Evolutionary conservation across 2,329 filamentous ascomycete species (phyloP).

Genomic region (Ophiostoma sp.): DNA sequence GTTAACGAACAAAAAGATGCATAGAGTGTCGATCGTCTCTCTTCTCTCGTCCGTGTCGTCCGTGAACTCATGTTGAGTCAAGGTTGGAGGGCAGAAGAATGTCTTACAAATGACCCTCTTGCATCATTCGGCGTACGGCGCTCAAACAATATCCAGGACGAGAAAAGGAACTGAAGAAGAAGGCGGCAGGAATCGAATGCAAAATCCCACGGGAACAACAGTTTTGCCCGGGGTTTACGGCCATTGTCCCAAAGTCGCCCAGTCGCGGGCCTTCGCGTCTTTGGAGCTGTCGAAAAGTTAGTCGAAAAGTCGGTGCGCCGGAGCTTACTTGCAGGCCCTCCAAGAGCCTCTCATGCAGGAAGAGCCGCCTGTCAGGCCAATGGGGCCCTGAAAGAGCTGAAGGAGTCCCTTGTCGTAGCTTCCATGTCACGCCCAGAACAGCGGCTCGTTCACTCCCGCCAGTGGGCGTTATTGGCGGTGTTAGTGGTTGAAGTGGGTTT

Average conservation of each 20-base stretch:
- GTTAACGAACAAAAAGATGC: background rate
- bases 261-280: background rate
- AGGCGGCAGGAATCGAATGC: background rate
- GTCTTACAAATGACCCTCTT: background rate
- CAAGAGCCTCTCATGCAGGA: background rate
- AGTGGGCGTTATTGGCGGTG: background rate
- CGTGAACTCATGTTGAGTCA: background rate
- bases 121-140: background rate
- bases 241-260: too few species aligned
- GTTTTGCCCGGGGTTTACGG: background rate
- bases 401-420: background rate
- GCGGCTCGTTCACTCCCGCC: conserved; percentile 9
- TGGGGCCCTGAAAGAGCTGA: background rate
- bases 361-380: background rate
- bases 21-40: background rate
- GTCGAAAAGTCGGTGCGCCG: background rate
- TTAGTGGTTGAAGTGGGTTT: background rate
- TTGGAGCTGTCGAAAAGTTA: background rate
- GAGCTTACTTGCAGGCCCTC: background rate
- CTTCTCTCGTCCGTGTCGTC: background rate
- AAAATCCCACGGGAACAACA: background rate
- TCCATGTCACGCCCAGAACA: background rate
- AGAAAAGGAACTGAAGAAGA: background rate
- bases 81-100: background rate
- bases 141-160: background rate